Conservation (phyloP, 352 stramenopile genomes). For the Nothophytophthora sp. region DNA sequence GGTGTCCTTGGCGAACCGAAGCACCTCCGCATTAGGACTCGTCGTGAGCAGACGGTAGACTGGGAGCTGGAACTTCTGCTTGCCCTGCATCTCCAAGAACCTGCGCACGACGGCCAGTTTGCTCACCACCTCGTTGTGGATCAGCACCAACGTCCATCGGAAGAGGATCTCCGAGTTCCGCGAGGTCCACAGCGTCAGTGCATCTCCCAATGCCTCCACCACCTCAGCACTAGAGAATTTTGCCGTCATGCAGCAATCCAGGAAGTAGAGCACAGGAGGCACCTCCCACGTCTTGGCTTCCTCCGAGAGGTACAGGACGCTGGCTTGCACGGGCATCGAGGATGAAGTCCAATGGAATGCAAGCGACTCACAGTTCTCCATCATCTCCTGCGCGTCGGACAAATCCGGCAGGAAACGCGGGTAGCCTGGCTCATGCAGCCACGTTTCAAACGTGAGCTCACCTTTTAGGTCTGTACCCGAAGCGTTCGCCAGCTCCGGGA, state of each 20-base stretch:
- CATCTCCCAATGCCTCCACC: slow-evolving; percentile 48
- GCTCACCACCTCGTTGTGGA: slow-evolving; percentile 56
- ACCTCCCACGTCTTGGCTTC: slow-evolving; percentile 66
- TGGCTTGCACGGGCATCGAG: slow-evolving; percentile 50
- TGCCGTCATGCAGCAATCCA: slow-evolving; percentile 61
- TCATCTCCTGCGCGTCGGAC: slow-evolving; percentile 65
- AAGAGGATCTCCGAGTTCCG: slow-evolving; percentile 69
- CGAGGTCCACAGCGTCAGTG: slow-evolving; percentile 57
- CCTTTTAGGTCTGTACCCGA: slow-evolving; percentile 48
- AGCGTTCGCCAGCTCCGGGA: slow-evolving; percentile 56
- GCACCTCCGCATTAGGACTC: slow-evolving; percentile 38
- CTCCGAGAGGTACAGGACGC: slow-evolving; percentile 59
- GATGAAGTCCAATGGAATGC: slow-evolving; percentile 65
- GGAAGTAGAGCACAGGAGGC: slow-evolving; percentile 62
- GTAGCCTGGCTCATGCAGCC: slow-evolving; percentile 67
- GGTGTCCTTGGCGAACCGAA: slow-evolving; percentile 42
- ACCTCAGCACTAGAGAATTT: slow-evolving; percentile 45
- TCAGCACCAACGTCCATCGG: slow-evolving; percentile 63
- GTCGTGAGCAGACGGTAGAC: slow-evolving; percentile 60
- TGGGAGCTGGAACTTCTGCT: slow-evolving; percentile 83
- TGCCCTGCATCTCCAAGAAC: slow-evolving; percentile 73
- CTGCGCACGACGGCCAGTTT: slow-evolving; percentile 45
- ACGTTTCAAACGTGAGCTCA: slow-evolving; percentile 65
- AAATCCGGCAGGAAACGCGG: slow-evolving; percentile 60
- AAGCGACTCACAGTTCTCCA: slow-evolving; percentile 67